Conservation (phyloP, 164 flowering plant genomes). For the Aristolochia californica region DNA sequence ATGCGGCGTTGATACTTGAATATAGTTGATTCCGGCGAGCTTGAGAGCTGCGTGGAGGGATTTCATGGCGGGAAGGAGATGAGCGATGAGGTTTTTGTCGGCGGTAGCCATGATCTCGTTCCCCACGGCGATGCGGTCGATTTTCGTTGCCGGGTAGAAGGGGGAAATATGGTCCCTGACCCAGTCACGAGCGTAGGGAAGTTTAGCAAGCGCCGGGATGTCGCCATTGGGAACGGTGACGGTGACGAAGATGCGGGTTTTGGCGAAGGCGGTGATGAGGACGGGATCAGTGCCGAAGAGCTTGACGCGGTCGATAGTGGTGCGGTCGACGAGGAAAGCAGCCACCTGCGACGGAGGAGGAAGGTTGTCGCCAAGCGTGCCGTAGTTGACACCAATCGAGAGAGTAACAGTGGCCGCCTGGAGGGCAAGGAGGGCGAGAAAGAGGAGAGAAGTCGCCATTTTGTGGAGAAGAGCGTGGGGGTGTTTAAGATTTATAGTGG, state of each 20-base stretch:
- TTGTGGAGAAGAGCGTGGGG: no score
- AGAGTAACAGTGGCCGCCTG: constrained; percentile 12
- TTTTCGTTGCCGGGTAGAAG: constrained; percentile 50
- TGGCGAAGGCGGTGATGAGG: constrained; percentile 64
- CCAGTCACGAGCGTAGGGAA: constrained; percentile 45
- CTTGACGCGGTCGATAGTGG: constrained; percentile 61
- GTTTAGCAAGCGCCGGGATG: constrained; percentile 35
- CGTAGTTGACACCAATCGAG: constrained; percentile 88
- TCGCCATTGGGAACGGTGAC: constrained; percentile 61
- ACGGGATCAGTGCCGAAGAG: constrained; percentile 71
- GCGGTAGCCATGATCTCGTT: constrained; percentile 49
- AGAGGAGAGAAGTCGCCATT: background rate
- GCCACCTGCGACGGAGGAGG: constrained; percentile 77
- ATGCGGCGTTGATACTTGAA: constrained; percentile 69
- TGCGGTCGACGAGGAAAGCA: constrained; percentile 43
- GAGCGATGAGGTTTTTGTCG: constrained; percentile 27
- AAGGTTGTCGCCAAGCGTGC: constrained; percentile 74
- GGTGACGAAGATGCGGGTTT: constrained; percentile 47
- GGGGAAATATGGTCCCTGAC: constrained; percentile 42
- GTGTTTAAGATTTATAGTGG: no score
- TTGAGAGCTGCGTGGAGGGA: constrained; percentile 47
- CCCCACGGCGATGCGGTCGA: constrained; percentile 54
- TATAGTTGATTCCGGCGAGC: constrained; percentile 27
- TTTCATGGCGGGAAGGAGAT: constrained; percentile 71
- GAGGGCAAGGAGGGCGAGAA: constrained; percentile 12